phyloP scores from a whole-genome alignment of 768 basidiomycete species.

The Lentinula edodes region DNA sequence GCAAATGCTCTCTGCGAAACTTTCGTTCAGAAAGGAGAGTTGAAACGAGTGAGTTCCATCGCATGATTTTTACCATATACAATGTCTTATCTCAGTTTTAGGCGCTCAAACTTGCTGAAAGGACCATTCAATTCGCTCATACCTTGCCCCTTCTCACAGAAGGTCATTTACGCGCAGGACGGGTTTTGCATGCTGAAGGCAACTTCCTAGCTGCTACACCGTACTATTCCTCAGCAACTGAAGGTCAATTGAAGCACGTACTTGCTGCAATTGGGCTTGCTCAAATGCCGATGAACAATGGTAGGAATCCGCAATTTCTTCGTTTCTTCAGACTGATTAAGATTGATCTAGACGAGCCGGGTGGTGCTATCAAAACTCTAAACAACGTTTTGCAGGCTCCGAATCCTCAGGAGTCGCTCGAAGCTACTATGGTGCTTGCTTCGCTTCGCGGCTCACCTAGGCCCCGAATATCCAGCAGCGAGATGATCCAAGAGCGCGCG shows the following conservation, averaged over 20 bases:
- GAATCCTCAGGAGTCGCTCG: conserved; percentile 60
- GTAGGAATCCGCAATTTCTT: conserved; percentile 32
- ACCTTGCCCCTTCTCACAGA: conserved; percentile 81
- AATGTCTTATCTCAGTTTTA: conserved; percentile 19
- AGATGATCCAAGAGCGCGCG: conserved; percentile 63
- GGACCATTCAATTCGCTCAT: conserved; percentile 92
- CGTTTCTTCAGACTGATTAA: background rate
- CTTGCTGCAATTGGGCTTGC: conserved; percentile 81
- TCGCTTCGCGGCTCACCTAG: conserved; percentile 81
- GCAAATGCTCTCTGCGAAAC: conserved; percentile 81
- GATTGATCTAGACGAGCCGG: conserved; percentile 57
- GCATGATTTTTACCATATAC: background rate
- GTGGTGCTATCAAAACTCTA: conserved; percentile 80
- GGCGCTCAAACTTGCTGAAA: conserved; percentile 93
- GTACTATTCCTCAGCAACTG: conserved; percentile 61
- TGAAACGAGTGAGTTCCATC: conserved; percentile 43
- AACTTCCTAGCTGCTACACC: conserved; percentile 54
- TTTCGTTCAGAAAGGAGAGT: conserved; percentile 66
- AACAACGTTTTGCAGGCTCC: conserved; percentile 71
- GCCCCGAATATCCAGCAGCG: conserved; percentile 71
- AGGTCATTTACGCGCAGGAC: conserved; percentile 78
- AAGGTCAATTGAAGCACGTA: conserved; percentile 69
- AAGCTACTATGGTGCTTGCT: conserved; percentile 86
- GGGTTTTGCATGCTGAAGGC: conserved; percentile 73
- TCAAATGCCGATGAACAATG: conserved; percentile 80